phyloP scores from a whole-genome alignment of 1,284 basidiomycete genomes.

The Taiwanofungus camphoratus region DNA sequence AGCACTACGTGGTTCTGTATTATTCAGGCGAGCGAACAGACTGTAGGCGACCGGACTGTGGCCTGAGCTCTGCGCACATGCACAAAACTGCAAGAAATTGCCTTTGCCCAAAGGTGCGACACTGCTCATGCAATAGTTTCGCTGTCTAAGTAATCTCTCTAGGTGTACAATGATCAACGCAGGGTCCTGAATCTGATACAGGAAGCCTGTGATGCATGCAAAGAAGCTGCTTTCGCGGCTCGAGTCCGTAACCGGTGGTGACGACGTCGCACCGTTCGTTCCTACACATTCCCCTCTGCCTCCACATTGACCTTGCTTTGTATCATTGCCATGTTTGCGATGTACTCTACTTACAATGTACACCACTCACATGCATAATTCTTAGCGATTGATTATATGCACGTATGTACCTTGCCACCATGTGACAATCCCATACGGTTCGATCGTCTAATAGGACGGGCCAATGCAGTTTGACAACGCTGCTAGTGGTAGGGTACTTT shows the following conservation, averaged over 20 bases:
- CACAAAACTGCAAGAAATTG: constrained; percentile 39
- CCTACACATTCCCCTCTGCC: background rate
- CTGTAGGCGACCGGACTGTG: constrained; percentile 37
- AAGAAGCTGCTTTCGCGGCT: constrained; percentile 26
- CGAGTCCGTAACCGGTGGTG: constrained; percentile 24
- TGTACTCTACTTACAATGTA: too few species aligned
- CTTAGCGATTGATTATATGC: too few species aligned
- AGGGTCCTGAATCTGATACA: constrained; percentile 45
- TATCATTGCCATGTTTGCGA: too few species aligned
- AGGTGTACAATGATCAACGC: constrained; percentile 37
- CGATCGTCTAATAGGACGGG: too few species aligned
- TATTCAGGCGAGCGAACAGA: constrained; percentile 40
- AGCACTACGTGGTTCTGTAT: constrained; percentile 55
- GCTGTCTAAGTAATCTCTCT: background rate
- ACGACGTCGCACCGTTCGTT: background rate
- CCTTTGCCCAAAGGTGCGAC: constrained; percentile 25
- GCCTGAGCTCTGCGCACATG: constrained; percentile 37
- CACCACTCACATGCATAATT: too few species aligned
- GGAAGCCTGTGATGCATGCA: constrained; percentile 43
- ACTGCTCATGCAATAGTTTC: background rate
- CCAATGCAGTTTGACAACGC: too few species aligned
- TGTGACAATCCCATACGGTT: too few species aligned
- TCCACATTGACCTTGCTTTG: too few species aligned
- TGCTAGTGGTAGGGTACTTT: too few species aligned
- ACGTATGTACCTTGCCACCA: too few species aligned